Conservation (phyloP, 2,329 filamentous ascomycete genomes). For the Ascochyta fabae region DNA sequence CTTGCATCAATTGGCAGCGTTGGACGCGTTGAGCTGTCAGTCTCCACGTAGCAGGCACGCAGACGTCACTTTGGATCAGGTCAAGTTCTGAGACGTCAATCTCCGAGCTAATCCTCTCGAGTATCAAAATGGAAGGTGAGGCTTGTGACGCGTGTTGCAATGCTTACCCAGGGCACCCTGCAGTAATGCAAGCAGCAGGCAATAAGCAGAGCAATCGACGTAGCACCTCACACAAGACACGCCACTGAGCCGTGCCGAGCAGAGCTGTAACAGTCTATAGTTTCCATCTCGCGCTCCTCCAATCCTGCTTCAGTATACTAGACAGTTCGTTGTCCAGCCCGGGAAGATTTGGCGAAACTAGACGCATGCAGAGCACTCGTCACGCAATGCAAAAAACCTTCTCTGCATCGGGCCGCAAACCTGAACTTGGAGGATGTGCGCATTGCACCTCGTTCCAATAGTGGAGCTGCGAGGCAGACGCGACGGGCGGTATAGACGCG, state of each 20-base stretch:
- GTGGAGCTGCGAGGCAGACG: constrained; percentile 33
- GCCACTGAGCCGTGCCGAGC: background rate
- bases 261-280: background rate
- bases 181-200: background rate
- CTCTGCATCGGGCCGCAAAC: constrained; percentile 14
- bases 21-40: constrained; percentile 27
- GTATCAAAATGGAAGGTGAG: constrained; percentile 2
- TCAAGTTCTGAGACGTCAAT: constrained; percentile 16
- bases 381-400: constrained; percentile 23
- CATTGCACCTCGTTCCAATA: constrained; percentile 32
- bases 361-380: constrained; percentile 20
- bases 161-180: constrained; percentile 3
- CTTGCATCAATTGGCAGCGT: constrained; percentile 32
- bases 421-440: constrained; percentile 15
- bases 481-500: constrained; percentile 43
- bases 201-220: background rate
- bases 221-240: constrained; percentile 1
- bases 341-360: constrained; percentile 9
- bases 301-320: constrained; percentile 1
- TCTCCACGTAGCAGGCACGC: constrained; percentile 22
- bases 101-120: constrained; percentile 6
- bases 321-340: background rate
- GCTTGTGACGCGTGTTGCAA: constrained; percentile 6
- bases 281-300: background rate
- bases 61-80: constrained; percentile 18